Evolutionary conservation across 176 grass and related monocot genomes (phyloP).

Genomic region (Puccinellia tenuiflora): DNA sequence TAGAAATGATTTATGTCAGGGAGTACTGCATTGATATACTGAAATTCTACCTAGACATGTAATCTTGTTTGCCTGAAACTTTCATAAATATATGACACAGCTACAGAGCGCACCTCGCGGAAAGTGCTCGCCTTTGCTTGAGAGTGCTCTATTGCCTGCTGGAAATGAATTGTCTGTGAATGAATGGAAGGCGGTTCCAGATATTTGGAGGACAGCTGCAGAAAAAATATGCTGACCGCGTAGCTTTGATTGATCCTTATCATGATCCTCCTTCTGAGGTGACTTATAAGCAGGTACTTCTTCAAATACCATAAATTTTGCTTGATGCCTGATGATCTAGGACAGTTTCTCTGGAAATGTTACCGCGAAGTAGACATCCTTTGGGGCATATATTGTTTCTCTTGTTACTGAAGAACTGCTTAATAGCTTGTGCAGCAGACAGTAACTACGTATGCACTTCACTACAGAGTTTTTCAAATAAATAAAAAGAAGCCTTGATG

Average conservation of each 20-base stretch:
- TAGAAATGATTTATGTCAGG: not conserved
- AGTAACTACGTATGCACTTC: not conserved
- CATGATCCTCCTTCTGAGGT: conserved; percentile 63
- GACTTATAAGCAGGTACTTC: conserved; percentile 77
- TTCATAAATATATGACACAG: not conserved
- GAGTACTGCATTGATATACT: not conserved
- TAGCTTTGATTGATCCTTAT: conserved; percentile 78
- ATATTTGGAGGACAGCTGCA: conserved; percentile 85
- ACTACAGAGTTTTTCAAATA: not conserved
- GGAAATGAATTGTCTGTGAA: conserved; percentile 21
- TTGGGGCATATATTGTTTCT: not conserved
- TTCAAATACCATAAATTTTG: not conserved
- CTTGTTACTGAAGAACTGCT: not conserved
- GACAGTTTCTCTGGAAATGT: not conserved
- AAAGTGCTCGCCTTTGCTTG: conserved; percentile 47
- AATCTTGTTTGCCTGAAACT: not conserved
- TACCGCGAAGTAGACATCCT: not conserved
- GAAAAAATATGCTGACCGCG: conserved; percentile 60
- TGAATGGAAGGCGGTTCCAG: conserved; percentile 83
- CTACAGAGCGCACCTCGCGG: not conserved
- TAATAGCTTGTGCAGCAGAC: not conserved
- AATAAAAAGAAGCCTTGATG: not conserved
- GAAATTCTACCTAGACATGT: not conserved
- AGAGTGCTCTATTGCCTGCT: conserved; percentile 36
- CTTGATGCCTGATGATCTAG: not conserved